Evolutionary conservation across 176 grass and related monocot species (phyloP).

Genomic region (Carex kokanica): DNA sequence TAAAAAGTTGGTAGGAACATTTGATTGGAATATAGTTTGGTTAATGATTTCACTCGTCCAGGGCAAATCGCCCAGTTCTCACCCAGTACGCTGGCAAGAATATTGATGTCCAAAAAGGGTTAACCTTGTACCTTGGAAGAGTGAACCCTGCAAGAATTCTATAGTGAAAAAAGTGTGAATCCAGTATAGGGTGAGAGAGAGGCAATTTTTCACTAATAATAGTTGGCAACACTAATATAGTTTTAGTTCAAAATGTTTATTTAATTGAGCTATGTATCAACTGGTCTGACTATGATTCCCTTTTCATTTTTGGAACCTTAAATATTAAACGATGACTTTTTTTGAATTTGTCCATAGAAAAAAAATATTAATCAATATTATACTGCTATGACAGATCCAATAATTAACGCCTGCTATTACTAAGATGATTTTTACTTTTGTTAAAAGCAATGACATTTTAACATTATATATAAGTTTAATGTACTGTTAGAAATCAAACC

Average conservation of each 20-base stretch:
- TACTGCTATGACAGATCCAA: neutral
- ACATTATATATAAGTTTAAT: neutral
- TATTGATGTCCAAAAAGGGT: no score
- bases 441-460: neutral
- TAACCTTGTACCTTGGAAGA: no score
- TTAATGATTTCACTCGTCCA: no score
- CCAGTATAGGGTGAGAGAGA: no score
- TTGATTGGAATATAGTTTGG: no score
- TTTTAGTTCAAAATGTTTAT: neutral
- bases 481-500: neutral
- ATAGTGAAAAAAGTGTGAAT: no score
- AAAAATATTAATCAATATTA: neutral
- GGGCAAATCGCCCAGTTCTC: no score
- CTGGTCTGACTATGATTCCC: neutral
- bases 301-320: neutral
- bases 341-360: neutral
- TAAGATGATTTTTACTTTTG: neutral
- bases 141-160: no score
- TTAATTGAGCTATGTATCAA: conserved; percentile 4
- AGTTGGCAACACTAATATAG: neutral
- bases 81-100: no score
- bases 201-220: no score
- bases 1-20: no score
- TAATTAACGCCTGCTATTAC: neutral
- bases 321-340: neutral